Evolutionary conservation across 2,329 filamentous ascomycete species (phyloP), one percentile per base, ranked within the genome.

Genomic region (Penicillium brevicompactum): DNA sequence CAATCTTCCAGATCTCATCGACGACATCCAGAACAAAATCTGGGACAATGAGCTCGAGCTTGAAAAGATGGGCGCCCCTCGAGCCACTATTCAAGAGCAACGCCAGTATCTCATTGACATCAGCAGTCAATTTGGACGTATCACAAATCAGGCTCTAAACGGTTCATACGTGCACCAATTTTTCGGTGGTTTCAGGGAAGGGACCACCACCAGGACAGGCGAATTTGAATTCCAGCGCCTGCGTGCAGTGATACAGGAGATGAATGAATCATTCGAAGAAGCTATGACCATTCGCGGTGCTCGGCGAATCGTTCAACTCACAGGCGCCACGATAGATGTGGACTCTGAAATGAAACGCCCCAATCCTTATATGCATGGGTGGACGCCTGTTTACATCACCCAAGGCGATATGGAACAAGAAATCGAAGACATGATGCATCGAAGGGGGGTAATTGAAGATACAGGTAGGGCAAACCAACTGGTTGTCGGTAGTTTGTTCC

Each of bases 381-480:
- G 59, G 63, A 37, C 9, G 0, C 56, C 57, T 2, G 16, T 55
- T 3, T 48, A 48, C 6, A 27, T 65, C 1, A 5, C 7, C 6
- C 55, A 53, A 1, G 6, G 41, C 1, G 24, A 18, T 1, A 11
- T 68, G 0, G 56, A 62, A 16, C 11, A 56, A 0, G 63, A 73
- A 13, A 55, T 63, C 18, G 60, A 53, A 13, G 61, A 73, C 40
- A 63, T 74, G 22, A 65, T 67, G 11, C 62, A 60, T 2, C 46
- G 57, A 14, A 67, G 61, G n/a, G 53, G 67, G 11, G 73, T 71
- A 0, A 60, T 67, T n/a, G 73, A 76, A 46, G 53, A 74, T 0
- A 70, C 73, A 6, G 73, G 73, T 8, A 67, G 50, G 14, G 63
- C 68, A 16, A 74, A 74, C 22, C 67, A 67, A 14, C 52, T 69